Evolutionary conservation across 208 protist genomes (phyloP), one percentile per base, ranked within the genome.

Genomic region (Acanthamoeba healyi): DNA sequence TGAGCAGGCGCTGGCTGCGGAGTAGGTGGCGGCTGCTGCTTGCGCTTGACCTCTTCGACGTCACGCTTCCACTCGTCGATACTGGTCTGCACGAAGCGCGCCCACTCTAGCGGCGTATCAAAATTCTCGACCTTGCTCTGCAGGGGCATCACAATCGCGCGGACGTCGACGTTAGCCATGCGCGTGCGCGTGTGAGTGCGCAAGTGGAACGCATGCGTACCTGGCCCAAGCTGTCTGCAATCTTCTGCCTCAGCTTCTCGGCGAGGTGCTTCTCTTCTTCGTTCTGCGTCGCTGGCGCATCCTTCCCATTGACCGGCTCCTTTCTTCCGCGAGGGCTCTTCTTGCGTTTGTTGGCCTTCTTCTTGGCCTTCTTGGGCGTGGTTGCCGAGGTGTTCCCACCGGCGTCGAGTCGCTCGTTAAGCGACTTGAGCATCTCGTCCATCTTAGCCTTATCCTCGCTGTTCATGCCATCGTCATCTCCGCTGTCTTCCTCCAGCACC

Each of bases 61-160:
- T 86, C 40, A 24, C 44, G 44, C 49, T 86, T 86, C 77, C 77
- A 86, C 77, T 86, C 49, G 36, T 49, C 77, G 77, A 86, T 86
- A 42, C 49, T 86, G 24, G 77, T 10, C 42, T 86, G 77, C 77
- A 58, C 77, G 49, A 61, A 58, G 29, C 44, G 49, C 77, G 49
- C 77, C 77, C 77, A 86, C 40, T 86, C 77, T 10, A 49, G 44
- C 24, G 49, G 44, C n/a, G 40, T 86, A 38, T 49, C 77, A 86
- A 86, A 86, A 38, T 86, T 51, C 40, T 58, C 77, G 10, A 32
- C 49, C 44, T 86, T 49, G 44, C 77, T 49, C 77, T 61, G 49
- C 4, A n/a, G 77, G 12, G 44, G 4, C 44, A 49, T 4, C 4
- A 49, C 4, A 12, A 49, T 15, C 4, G 44, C 74, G 44, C 44